Base-by-base conservation (phyloP, 192 early-diverging fungal species). In the Geranomyces michiganensis region DNA sequence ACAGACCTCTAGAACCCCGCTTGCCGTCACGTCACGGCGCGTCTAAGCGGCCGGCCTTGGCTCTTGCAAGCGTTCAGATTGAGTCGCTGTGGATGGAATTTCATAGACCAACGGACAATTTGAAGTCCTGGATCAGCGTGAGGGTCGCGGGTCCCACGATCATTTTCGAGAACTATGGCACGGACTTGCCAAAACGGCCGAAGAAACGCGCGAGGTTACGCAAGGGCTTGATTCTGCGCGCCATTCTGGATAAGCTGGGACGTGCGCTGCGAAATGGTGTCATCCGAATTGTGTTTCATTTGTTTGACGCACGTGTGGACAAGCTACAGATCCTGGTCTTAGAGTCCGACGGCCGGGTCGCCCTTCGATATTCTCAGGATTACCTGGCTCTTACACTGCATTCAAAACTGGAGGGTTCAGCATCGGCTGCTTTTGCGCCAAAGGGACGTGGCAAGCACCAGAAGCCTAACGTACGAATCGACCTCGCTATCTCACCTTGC, bases 251-350 rank as follows among this genome's bases (percentile, higher is more conserved):
- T 13, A 22, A 24, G 17, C 30, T 62, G 33, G 33, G 41, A 12
- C 41, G 41, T 22, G n/a, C 68, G 21, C 29, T 68, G 48, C 53
- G 73, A 1, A 67, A 74, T 48, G 41, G 66, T 17, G 24, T 67
- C 44, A 32, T 74, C 21, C 19, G 30, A 32, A 36, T 68, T 19
- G 13, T 68, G 27, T 60, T 61, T 33, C 65, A 29, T n/a, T 6
- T 74, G 17, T 27, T 74, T 13, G 73, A 74, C 43, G 49, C 68
- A 21, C 53, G 60, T 6, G 41, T 74, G 17, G 66, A 67, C 30
- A 59, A 30, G 26, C 33, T 74, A 15, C 32, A 67, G 24, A 43
- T 67, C 17, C 15, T 47, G 46, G 15, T 74, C n/a, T 19, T 22
- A 6, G 53, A 68, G 22, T 15, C 30, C 8, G 46, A 41, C 21